Evolutionary conservation across 1,284 basidiomycete genomes (phyloP).

Genomic region (Retiboletus flavoniger): DNA sequence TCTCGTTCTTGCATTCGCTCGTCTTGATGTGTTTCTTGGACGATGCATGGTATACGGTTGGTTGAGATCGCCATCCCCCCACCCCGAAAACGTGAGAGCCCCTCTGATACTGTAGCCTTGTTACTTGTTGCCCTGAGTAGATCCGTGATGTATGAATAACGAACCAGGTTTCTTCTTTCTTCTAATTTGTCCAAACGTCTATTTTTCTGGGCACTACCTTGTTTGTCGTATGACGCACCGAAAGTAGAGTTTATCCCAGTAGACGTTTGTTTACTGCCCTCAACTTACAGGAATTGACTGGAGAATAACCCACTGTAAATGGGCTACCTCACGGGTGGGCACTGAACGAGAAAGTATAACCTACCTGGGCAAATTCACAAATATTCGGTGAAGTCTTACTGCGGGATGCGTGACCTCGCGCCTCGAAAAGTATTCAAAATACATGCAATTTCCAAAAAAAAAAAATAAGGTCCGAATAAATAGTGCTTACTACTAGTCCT

Average conservation of each 20-base stretch:
- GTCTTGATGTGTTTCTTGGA: slow-evolving; percentile 1
- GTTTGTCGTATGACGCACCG: not conserved
- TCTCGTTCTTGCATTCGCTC: not conserved
- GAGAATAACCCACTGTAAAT: too few species aligned
- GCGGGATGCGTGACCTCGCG: not conserved
- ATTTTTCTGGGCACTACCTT: not conserved
- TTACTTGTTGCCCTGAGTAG: not conserved
- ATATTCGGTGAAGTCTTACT: too few species aligned
- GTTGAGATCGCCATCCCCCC: not conserved
- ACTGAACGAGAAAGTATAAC: too few species aligned
- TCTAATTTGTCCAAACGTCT: slow-evolving; percentile 17
- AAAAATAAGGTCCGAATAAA: not conserved
- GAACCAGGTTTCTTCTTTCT: not conserved
- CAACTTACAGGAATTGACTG: too few species aligned
- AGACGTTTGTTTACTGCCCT: too few species aligned
- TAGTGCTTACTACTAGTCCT: not conserved
- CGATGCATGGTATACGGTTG: not conserved
- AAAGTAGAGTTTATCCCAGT: too few species aligned
- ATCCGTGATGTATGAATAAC: not conserved
- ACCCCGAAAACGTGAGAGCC: not conserved
- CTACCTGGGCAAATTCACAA: too few species aligned
- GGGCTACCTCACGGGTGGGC: too few species aligned
- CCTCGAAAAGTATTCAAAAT: not conserved
- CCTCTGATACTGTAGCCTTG: not conserved
- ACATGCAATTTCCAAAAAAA: not conserved